phyloP scores from a whole-genome alignment of 768 basidiomycete genomes.

The Ramaria sp. region DNA sequence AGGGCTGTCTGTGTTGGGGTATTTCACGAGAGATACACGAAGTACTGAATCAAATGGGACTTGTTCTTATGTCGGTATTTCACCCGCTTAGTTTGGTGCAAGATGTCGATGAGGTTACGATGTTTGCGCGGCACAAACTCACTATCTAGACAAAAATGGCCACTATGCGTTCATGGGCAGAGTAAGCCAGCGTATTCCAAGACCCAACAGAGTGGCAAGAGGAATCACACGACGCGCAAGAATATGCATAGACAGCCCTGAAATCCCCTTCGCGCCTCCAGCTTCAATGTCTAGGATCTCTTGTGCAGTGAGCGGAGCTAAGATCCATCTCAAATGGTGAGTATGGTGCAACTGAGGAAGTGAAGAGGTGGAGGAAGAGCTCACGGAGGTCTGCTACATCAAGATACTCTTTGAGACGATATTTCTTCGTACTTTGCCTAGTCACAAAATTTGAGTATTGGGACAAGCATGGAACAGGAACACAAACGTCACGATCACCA shows the following conservation, averaged over 20 bases:
- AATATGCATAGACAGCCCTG: background rate
- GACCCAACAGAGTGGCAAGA: too few species aligned
- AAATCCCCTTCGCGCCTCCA: slow-evolving; percentile 32
- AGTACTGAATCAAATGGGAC: too few species aligned
- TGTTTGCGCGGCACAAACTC: too few species aligned
- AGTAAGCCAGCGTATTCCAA: too few species aligned
- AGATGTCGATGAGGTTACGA: too few species aligned
- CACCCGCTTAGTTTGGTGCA: too few species aligned
- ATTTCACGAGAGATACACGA: too few species aligned
- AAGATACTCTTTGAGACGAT: slow-evolving; percentile 57
- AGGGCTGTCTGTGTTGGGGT: too few species aligned
- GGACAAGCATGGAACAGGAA: background rate
- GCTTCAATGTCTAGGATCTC: slow-evolving; percentile 46
- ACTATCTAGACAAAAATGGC: too few species aligned
- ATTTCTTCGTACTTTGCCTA: slow-evolving; percentile 56
- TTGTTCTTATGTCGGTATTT: too few species aligned
- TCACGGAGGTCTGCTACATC: slow-evolving; percentile 53
- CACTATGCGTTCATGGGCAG: too few species aligned
- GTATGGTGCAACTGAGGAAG: background rate
- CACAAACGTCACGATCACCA: slow-evolving; percentile 51
- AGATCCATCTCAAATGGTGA: background rate
- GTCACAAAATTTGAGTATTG: background rate
- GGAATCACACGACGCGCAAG: too few species aligned
- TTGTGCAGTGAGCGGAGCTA: slow-evolving; percentile 21
- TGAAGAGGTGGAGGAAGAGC: slow-evolving; percentile 9